A percentile compares a stretch with the other conserved stretches of the same genome.
These are phyloP conservation scores for Irpex lacteus DNA, from an alignment of 1,284 basidiomycete genomes.

Conservation along the genomic window DNA sequence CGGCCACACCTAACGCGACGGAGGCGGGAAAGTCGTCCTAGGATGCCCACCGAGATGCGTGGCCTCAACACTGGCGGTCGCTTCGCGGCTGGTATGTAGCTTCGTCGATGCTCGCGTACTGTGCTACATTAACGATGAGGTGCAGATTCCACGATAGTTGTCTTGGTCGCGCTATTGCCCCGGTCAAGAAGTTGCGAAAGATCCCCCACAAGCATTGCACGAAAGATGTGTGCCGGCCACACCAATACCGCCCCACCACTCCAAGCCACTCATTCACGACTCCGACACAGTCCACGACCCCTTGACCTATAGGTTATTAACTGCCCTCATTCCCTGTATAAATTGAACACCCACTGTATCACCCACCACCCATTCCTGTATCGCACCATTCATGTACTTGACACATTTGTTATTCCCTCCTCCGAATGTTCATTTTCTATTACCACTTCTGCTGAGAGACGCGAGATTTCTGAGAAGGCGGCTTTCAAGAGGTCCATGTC, in stretches of 20 bases:
- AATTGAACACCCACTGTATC: background rate
- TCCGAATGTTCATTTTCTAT: slow-evolving; percentile 10
- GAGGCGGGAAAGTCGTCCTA: background rate
- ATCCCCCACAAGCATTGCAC: background rate
- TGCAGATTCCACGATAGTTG: background rate
- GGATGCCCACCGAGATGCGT: background rate
- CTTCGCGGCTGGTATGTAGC: background rate
- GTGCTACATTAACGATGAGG: background rate
- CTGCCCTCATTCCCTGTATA: background rate
- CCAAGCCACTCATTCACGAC: background rate
- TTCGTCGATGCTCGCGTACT: background rate
- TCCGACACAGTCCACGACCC: background rate
- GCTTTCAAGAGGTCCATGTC: slow-evolving; percentile 78
- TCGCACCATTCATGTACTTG: background rate
- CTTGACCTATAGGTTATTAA: background rate
- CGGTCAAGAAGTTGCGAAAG: too few relatives aligned
- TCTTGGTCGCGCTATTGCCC: too few relatives aligned
- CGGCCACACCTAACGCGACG: background rate
- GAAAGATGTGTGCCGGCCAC: background rate
- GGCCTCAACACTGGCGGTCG: too few relatives aligned
- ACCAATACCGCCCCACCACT: background rate
- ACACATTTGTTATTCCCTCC: background rate
- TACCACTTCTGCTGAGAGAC: slow-evolving; percentile 68
- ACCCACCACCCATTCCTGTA: background rate
- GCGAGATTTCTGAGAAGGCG: slow-evolving; percentile 83